phyloP scores from a whole-genome alignment of 371 early-diverging fungal genomes.

The Lichtheimia ornata region DNA sequence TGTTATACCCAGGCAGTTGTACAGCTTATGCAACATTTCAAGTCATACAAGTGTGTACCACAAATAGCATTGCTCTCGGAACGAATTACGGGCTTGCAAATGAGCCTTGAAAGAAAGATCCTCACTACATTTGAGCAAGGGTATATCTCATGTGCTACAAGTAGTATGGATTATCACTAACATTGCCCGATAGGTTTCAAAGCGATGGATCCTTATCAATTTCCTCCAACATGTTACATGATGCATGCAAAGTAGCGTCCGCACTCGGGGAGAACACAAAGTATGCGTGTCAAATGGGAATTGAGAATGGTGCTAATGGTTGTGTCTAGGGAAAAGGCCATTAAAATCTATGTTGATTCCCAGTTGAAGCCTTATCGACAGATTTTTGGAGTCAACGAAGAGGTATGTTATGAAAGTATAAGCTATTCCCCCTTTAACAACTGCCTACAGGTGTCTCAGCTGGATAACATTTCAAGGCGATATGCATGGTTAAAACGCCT shows the following conservation, averaged over 20 bases:
- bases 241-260: conserved; percentile 80
- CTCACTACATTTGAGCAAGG: conserved; percentile 75
- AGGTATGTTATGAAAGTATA: conserved; percentile 43
- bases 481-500: conserved; percentile 92
- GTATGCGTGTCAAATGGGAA: conserved; percentile 35
- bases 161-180: neutral
- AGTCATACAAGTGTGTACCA: conserved; percentile 70
- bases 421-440: neutral
- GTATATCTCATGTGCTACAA: conserved; percentile 22
- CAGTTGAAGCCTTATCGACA: conserved; percentile 84
- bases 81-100: conserved; percentile 63
- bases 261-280: conserved; percentile 69
- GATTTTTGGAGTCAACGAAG: conserved; percentile 80
- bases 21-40: conserved; percentile 79
- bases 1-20: conserved; percentile 62
- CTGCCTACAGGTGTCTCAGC: conserved; percentile 62
- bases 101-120: conserved; percentile 70
- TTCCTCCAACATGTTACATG: conserved; percentile 58
- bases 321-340: conserved; percentile 43
- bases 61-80: conserved; percentile 75
- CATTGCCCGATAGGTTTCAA: conserved; percentile 39
- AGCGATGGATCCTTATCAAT: conserved; percentile 54
- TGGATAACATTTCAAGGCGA: conserved; percentile 86
- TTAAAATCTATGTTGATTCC: conserved; percentile 80
- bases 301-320: neutral